phyloP scores from a whole-genome alignment of 192 early-diverging fungal species.

The Backusella psychrophila region DNA sequence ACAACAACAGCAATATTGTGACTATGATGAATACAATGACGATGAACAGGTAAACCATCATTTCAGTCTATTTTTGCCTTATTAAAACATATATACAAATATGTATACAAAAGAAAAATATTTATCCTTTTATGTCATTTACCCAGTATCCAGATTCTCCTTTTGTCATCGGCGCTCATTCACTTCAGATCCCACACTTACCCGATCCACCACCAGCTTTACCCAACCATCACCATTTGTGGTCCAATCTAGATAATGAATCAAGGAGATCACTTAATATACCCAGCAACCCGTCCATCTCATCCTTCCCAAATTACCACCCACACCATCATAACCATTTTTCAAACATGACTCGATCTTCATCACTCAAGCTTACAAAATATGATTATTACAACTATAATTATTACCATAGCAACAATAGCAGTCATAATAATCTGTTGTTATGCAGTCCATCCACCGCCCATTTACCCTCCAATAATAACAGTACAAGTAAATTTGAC shows the following conservation, averaged over 20 bases:
- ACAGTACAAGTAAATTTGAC: background rate
- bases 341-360: background rate
- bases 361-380: background rate
- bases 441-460: background rate
- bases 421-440: background rate
- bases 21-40: background rate
- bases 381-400: background rate
- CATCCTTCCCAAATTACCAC: background rate
- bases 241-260: background rate
- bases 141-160: conserved; percentile 4
- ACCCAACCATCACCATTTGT: background rate
- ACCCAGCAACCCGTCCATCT: background rate
- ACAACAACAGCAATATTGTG: background rate
- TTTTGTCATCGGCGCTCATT: conserved; percentile 1
- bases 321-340: background rate
- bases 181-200: conserved; percentile 10
- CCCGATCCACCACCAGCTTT: background rate
- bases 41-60: background rate
- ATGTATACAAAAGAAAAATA: background rate
- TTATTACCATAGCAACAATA: background rate
- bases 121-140: conserved; percentile 4
- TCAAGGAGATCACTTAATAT: background rate
- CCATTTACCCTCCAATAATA: background rate
- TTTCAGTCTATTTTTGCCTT: background rate
- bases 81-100: background rate